Conservation (phyloP, 805 yeast species). For the Candida xiaguanensis region DNA sequence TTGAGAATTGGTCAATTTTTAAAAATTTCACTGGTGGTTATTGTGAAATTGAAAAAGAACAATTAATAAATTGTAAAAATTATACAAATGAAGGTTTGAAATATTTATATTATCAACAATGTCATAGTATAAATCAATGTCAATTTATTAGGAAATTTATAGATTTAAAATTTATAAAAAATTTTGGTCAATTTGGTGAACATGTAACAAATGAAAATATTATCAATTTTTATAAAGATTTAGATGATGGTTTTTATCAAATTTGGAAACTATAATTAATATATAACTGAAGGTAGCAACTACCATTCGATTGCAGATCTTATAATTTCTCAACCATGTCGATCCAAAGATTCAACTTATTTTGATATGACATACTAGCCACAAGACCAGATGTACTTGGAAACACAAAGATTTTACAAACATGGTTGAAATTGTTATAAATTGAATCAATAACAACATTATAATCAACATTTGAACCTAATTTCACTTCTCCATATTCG, state of each 20-base stretch:
- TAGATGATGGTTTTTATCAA: conserved; percentile 26
- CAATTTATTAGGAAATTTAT: conserved; percentile 30
- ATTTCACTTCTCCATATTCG: conserved; percentile 48
- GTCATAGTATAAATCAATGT: conserved; percentile 34
- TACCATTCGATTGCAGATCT: too few species aligned
- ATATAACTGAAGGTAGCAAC: too few species aligned
- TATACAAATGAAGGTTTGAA: conserved; percentile 34
- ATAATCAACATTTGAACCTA: conserved; percentile 16
- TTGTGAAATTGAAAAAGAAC: conserved; percentile 28
- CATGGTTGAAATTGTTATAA: conserved; percentile 10
- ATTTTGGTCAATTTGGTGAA: conserved; percentile 38
- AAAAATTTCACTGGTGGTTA: conserved; percentile 17
- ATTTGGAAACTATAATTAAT: conserved; percentile 35
- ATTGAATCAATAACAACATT: conserved; percentile 17
- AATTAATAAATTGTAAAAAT: conserved; percentile 27
- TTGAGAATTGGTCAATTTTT: conserved; percentile 4
- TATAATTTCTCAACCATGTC: conserved; percentile 27
- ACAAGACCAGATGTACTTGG: conserved; percentile 77
- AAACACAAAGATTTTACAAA: conserved; percentile 47
- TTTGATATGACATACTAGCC: conserved; percentile 41
- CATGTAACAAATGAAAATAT: conserved; percentile 22
- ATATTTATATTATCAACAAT: conserved; percentile 31
- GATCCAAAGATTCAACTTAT: conserved; percentile 49
- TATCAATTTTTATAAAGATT: conserved; percentile 23
- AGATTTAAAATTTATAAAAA: conserved; percentile 32